phyloP scores from a whole-genome alignment of 2,329 filamentous ascomycete genomes.

The Ascosphaera aggregata region DNA sequence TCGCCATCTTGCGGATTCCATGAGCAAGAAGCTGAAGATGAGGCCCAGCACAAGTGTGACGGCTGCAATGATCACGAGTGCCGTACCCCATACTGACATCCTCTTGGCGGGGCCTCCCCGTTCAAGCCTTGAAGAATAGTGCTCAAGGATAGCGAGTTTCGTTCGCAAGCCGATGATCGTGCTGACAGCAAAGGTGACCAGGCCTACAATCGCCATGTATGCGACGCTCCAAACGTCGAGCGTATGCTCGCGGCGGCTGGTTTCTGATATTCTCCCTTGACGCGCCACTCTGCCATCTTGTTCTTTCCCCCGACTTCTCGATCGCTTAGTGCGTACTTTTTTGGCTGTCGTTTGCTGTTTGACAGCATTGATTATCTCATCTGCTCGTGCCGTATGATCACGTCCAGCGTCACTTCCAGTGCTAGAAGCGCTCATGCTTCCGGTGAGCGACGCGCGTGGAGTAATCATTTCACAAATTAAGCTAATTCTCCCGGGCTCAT shows the following conservation, averaged over 20 bases:
- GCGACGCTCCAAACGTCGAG: neutral
- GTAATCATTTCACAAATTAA: no score
- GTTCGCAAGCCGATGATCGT: neutral
- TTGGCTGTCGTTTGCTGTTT: neutral
- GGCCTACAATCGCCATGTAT: neutral
- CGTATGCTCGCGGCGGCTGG: neutral
- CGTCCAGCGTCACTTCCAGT: neutral
- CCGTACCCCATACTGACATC: neutral
- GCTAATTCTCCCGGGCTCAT: no score
- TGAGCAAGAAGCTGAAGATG: slow-evolving; percentile 1
- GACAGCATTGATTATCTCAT: neutral
- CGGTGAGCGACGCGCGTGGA: neutral
- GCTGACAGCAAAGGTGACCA: neutral
- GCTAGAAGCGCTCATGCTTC: neutral
- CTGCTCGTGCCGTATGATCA: neutral
- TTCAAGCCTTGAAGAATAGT: neutral
- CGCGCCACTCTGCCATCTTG: neutral
- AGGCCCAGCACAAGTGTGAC: neutral
- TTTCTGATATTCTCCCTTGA: neutral
- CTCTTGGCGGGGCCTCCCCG: neutral
- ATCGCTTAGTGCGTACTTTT: neutral
- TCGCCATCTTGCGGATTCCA: neutral
- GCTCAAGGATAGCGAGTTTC: neutral
- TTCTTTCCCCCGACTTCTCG: no score
- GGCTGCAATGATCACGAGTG: neutral